These are phyloP conservation scores for Glycine latifolia DNA, from an alignment of 306 rosid species.

Conservation along the genomic window DNA sequence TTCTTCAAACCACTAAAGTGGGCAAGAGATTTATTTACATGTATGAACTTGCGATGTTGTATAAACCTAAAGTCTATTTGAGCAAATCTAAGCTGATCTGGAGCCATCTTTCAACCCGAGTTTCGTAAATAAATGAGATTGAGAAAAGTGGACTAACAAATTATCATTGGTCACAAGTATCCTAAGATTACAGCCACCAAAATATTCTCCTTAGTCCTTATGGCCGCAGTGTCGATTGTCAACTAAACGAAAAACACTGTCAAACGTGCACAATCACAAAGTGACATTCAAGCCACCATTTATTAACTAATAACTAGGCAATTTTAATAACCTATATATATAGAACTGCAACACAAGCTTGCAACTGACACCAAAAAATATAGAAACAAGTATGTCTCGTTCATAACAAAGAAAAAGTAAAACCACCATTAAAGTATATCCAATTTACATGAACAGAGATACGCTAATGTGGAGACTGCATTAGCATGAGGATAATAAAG, in stretches of 20 bases:
- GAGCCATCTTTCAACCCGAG: neutral
- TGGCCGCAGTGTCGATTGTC: neutral
- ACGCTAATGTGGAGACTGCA: slow-evolving; percentile 44
- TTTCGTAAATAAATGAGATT: neutral
- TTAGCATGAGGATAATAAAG: slow-evolving; percentile 37
- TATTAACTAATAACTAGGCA: slow-evolving; percentile 46
- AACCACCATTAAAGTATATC: slow-evolving; percentile 48
- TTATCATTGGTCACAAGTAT: neutral
- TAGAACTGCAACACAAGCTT: slow-evolving; percentile 36
- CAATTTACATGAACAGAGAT: slow-evolving; percentile 55
- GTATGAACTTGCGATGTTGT: too few species aligned
- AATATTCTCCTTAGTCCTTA: neutral
- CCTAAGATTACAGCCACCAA: neutral
- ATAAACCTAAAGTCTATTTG: neutral
- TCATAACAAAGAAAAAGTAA: slow-evolving; percentile 46
- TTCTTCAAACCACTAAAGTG: neutral
- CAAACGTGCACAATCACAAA: neutral
- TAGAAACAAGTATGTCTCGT: slow-evolving; percentile 32
- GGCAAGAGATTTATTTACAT: neutral
- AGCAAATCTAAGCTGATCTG: neutral
- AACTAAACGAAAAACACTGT: neutral
- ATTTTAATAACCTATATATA: slow-evolving; percentile 31
- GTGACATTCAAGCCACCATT: slow-evolving; percentile 26
- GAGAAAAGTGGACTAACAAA: neutral
- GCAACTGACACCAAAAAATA: slow-evolving; percentile 2